These are phyloP conservation scores for Trichocladium antarcticum DNA, from an alignment of 495 filamentous ascomycete genomes.

Conservation along the genomic window DNA sequence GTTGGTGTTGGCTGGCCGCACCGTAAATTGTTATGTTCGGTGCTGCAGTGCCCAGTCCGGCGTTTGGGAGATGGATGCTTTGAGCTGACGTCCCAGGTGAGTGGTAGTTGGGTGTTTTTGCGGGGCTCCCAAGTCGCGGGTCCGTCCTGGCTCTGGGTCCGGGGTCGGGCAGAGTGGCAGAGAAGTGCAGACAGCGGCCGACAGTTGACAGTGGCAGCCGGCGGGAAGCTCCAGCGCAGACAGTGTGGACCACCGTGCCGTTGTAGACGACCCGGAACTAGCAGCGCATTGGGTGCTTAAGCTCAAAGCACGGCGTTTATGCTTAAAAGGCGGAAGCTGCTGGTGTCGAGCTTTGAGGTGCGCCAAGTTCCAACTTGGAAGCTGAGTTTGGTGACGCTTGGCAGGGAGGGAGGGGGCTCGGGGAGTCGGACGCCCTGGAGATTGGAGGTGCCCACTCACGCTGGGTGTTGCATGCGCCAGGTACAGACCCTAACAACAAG, in stretches of 20 bases:
- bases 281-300: too few species aligned
- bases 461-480: neutral
- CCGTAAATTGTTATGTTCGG: slow-evolving; percentile 5
- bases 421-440: slow-evolving; percentile 4
- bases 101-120: slow-evolving; percentile 10
- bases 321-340: too few species aligned
- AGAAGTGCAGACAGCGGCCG: too few species aligned
- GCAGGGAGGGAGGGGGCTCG: neutral
- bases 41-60: slow-evolving; percentile 3
- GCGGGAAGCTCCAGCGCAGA: too few species aligned
- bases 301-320: too few species aligned
- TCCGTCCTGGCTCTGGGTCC: neutral
- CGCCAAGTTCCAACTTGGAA: neutral
- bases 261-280: too few species aligned
- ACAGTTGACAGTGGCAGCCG: too few species aligned
- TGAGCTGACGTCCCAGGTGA: slow-evolving; percentile 14
- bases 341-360: neutral
- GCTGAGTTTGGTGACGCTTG: neutral
- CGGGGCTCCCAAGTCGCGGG: slow-evolving; percentile 9
- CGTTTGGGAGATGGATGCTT: slow-evolving; percentile 14
- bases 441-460: neutral
- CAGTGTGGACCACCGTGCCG: too few species aligned
- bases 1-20: neutral
- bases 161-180: neutral
- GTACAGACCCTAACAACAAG: too few species aligned